Evolutionary conservation across 495 filamentous ascomycete species (phyloP), one percentile per base, ranked within the genome.

Genomic region (Aspergillus conjunctus): DNA sequence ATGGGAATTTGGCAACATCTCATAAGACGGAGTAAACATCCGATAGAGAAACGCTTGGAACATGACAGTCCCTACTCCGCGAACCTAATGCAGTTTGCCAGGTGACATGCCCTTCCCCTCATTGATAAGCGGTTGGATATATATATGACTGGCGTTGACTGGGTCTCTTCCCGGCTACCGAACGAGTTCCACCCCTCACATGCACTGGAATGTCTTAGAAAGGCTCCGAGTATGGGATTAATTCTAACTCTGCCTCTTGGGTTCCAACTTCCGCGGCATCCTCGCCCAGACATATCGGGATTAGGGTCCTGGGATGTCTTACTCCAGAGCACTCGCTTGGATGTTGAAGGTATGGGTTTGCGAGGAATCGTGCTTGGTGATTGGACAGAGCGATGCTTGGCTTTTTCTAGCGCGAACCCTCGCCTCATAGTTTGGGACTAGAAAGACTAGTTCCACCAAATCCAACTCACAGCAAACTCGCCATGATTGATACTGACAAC

Each of bases 331-430:
- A 14, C 31, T 15, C 14, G 12, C 45, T 20, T 4, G 11, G 11
- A 21, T 51, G 39, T 54, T 43, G 26, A 49, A 32, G 43, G 43
- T 21, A 2, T 48, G 52, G 61, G 56, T 48, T 48, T 52, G 17
- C 62, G 31, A 12, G 18, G 22, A n/a, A 26, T 15, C 18, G 18
- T 20, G 26, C 33, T 15, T n/a, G n/a, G 14, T 62, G 62, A 68
- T 65, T 68, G 66, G 66, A 26, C 45, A 30, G 33, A 46, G 17
- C 5, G 22, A 21, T 41, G 58, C 63, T 68, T 65, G 66, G 62
- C 63, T 66, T 65, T 66, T 63, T 59, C 58, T 68, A 68, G 66
- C 48, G 60, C 37, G 60, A 56, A 54, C 51, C 17, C 55, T 49
- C 54, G 60, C 31, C 17, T n/a, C 11, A 33, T 56, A 54, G 22